Conservation (phyloP, 257 asterid species). For the Gentiana macrophylla region DNA sequence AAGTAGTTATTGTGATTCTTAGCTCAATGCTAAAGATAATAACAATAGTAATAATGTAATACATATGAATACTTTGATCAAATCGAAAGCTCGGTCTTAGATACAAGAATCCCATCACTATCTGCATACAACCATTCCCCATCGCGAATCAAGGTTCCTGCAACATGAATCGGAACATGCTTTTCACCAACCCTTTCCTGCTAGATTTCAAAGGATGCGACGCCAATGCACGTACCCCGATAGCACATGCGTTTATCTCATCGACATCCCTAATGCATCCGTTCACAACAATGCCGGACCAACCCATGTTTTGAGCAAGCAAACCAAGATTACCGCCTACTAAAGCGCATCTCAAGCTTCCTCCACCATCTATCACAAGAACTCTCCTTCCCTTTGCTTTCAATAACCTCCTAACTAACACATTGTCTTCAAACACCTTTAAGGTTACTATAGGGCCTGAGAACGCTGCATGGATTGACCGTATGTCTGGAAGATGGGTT, state of each 20-base stretch:
- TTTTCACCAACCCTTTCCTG: constrained; percentile 58
- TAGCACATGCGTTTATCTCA: constrained; percentile 72
- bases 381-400: constrained; percentile 64
- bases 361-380: constrained; percentile 76
- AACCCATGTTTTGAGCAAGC: constrained; percentile 67
- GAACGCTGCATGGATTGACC: constrained; percentile 58
- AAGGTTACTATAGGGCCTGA: constrained; percentile 66
- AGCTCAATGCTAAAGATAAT: too few species aligned
- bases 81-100: constrained; percentile 61
- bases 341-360: constrained; percentile 77
- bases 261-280: constrained; percentile 79
- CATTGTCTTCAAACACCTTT: constrained; percentile 79
- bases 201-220: constrained; percentile 66
- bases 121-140: constrained; percentile 96
- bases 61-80: not conserved
- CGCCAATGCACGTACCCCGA: constrained; percentile 80
- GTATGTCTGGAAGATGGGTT: constrained; percentile 64
- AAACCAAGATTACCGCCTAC: constrained; percentile 73
- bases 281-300: constrained; percentile 68
- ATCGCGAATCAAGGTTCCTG: constrained; percentile 45
- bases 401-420: constrained; percentile 65
- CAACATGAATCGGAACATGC: constrained; percentile 37
- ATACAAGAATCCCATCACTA: constrained; percentile 69
- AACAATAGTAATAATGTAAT: too few species aligned
- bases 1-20: too few species aligned